phyloP scores from a whole-genome alignment of 345 rosid species.

The Pistacia atlantica region DNA sequence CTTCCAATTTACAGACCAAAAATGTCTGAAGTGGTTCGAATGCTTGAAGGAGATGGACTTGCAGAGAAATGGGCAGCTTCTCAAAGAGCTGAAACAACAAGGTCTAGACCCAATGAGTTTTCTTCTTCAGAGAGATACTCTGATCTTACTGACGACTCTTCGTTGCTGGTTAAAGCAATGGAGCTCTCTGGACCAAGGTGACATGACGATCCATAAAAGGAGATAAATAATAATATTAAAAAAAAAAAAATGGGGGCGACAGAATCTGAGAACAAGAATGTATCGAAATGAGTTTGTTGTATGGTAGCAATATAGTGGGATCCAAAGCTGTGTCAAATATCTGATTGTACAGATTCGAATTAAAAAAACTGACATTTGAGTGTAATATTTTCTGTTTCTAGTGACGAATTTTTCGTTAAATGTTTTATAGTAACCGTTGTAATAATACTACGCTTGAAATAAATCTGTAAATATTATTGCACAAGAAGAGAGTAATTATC shows the following conservation, averaged over 20 bases:
- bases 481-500: neutral
- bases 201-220: constrained; percentile 22
- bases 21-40: constrained; percentile 94
- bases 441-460: constrained; percentile 13
- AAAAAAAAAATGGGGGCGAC: neutral
- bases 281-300: constrained; percentile 28
- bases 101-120: constrained; percentile 66
- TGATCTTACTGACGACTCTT: constrained; percentile 88
- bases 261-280: constrained; percentile 2
- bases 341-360: constrained; percentile 42
- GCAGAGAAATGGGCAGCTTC: constrained; percentile 98
- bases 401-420: constrained; percentile 21
- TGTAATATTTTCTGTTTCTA: constrained; percentile 20
- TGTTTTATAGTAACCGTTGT: constrained; percentile 22
- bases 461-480: constrained; percentile 11
- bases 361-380: constrained; percentile 29
- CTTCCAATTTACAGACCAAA: constrained; percentile 83
- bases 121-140: constrained; percentile 78
- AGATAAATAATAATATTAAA: neutral
- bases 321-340: constrained; percentile 25
- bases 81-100: constrained; percentile 66
- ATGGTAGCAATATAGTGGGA: constrained; percentile 28
- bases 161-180: constrained; percentile 79
- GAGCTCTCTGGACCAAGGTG: constrained; percentile 96
- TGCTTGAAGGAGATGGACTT: constrained; percentile 96